phyloP scores from a whole-genome alignment of 371 early-diverging fungal species.

The Mortierella sp. region DNA sequence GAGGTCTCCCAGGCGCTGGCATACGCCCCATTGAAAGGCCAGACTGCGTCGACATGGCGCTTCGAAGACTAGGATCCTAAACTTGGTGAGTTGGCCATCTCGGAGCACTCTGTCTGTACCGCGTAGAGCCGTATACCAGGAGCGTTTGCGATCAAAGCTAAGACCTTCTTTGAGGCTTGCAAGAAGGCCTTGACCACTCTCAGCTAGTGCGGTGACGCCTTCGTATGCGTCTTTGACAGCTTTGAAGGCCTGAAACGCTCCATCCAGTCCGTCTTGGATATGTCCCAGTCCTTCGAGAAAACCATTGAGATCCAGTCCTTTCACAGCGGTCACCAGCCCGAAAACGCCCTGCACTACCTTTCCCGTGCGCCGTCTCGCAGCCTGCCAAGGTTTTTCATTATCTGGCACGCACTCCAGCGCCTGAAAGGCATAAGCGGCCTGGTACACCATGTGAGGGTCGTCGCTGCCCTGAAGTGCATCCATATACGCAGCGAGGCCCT shows the following conservation, averaged over 20 bases:
- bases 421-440: slow-evolving; percentile 21
- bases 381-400: slow-evolving; percentile 16
- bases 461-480: slow-evolving; percentile 2
- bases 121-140: slow-evolving; percentile 17
- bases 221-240: slow-evolving; percentile 3
- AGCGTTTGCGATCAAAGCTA: neutral
- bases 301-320: slow-evolving; percentile 12
- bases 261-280: slow-evolving; percentile 9
- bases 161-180: slow-evolving; percentile 6
- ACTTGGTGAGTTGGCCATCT: slow-evolving; percentile 17
- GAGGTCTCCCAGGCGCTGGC: slow-evolving; percentile 18
- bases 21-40: slow-evolving; percentile 26
- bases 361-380: neutral
- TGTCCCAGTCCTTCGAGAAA: slow-evolving; percentile 9
- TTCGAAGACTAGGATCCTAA: slow-evolving; percentile 9
- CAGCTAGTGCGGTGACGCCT: neutral
- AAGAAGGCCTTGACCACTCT: slow-evolving; percentile 10
- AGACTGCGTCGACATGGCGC: slow-evolving; percentile 15
- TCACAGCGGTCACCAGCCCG: slow-evolving; percentile 3
- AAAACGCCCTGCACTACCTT: slow-evolving; percentile 4
- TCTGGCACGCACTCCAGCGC: slow-evolving; percentile 16
- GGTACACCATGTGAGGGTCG: slow-evolving; percentile 19
- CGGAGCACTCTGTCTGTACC: slow-evolving; percentile 10
- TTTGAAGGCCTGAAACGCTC: neutral
- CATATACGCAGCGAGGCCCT: neutral